Evolutionary conservation across 2,329 filamentous ascomycete species (phyloP), one percentile per base, ranked within the genome.

Genomic region (Fusarium algeriense): DNA sequence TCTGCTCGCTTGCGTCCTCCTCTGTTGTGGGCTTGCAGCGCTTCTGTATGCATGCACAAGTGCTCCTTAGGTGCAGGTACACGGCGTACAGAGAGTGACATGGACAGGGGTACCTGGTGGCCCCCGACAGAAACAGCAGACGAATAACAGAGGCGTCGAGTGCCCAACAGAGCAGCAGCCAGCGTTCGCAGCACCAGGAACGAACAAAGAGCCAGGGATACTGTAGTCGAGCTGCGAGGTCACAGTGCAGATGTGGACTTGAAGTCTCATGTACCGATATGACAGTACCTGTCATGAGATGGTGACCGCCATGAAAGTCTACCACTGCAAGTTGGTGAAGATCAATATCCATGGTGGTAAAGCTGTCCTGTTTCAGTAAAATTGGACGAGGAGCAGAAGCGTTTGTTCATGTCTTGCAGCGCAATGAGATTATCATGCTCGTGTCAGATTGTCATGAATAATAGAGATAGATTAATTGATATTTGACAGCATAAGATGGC

Each of bases 31-130:
- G 23, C 58, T 60, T 61, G 57, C 58, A 67, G 67, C 58, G 59
- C 66, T 68, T 70, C 60, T 68, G 57, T 64, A 66, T 64, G 65
- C 63, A 67, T 62, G 72, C 71, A 73, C 69, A 71, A 73, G 73
- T 74, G 73, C 52, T 52, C 59, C 63, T 69, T 68, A 67, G 66
- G 73, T 75, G 70, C 70, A 76, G 74, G 74, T 76, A 76, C 70
- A 75, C 71, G 69, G 54, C 40, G 64, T 52, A 60, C 60, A 63
- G 61, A 66, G 61, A 35, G 55, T 59, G 67, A 66, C 73, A 71
- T 67, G 62, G 69, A 46, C 60, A 60, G 58, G 67, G 64, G 61
- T 73, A 41, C 15, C 48, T 15, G 37, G 56, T 64, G 60, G 62
- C 41, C 55, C 55, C 63, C 38, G 53, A 49, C 52, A 66, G 70